Evolutionary conservation across 306 rosid genomes (phyloP).

Genomic region (Ammopiptanthus mongolicus): DNA sequence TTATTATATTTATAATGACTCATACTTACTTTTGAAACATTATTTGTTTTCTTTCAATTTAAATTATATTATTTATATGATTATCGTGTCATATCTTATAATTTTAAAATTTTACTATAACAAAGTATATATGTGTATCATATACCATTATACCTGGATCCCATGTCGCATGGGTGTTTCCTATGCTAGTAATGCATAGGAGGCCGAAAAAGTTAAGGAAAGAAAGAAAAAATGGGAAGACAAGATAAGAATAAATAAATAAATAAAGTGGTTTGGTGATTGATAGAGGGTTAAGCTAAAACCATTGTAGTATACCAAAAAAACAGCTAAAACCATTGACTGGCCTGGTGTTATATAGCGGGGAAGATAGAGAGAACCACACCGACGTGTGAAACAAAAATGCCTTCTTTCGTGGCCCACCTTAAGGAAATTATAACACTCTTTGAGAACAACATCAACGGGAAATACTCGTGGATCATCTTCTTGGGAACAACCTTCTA

Average conservation of each 20-base stretch:
- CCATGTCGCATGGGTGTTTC: too few relatives aligned
- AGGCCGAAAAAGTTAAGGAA: background rate
- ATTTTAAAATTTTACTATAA: too few relatives aligned
- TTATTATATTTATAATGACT: too few relatives aligned
- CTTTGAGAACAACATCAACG: slow-evolving; percentile 63
- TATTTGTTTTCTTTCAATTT: too few relatives aligned
- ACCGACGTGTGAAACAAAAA: slow-evolving; percentile 74
- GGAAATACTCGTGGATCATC: slow-evolving; percentile 69
- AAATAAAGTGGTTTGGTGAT: slow-evolving; percentile 23
- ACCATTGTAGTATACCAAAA: too few relatives aligned
- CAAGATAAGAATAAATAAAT: background rate
- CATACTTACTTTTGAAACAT: too few relatives aligned
- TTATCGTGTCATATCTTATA: too few relatives aligned
- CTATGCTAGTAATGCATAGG: too few relatives aligned
- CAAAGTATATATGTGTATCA: too few relatives aligned
- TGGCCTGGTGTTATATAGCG: slow-evolving; percentile 25
- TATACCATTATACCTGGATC: too few relatives aligned
- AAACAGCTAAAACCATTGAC: slow-evolving; percentile 42
- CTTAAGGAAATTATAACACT: slow-evolving; percentile 21
- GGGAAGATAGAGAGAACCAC: slow-evolving; percentile 52
- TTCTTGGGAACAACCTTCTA: slow-evolving; percentile 60
- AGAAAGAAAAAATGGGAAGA: background rate
- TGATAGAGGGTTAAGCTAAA: slow-evolving; percentile 19
- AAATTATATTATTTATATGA: too few relatives aligned
- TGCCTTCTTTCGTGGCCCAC: slow-evolving; percentile 52